Conservation (phyloP, 2,329 filamentous ascomycete species). For the Nemania sp. region DNA sequence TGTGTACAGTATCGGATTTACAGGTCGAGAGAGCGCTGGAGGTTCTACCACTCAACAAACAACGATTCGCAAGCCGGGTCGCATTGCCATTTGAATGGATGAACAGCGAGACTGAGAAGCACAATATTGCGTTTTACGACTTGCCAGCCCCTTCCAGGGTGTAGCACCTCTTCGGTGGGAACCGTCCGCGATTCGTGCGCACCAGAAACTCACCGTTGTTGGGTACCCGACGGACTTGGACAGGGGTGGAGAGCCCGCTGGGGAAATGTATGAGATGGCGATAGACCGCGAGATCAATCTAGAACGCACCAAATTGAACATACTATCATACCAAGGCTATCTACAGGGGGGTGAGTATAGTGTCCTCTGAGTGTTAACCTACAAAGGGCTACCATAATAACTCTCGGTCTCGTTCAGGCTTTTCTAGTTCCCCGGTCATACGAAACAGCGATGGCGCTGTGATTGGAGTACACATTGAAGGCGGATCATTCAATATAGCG, state of each 20-base stretch:
- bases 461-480: too few relatives aligned
- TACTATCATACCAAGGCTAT: too few relatives aligned
- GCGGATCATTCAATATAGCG: too few relatives aligned
- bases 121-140: not conserved
- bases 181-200: not conserved
- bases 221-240: not conserved
- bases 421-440: too few relatives aligned
- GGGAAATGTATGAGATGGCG: too few relatives aligned
- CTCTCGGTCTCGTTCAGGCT: too few relatives aligned
- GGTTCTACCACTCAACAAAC: not conserved
- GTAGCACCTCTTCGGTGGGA: not conserved
- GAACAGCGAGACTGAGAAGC: not conserved
- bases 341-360: too few relatives aligned
- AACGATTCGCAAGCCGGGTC: not conserved
- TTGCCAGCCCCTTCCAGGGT: not conserved
- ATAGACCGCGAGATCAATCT: too few relatives aligned
- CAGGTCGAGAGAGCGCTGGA: not conserved
- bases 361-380: too few relatives aligned
- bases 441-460: too few relatives aligned
- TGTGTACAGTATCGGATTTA: not conserved
- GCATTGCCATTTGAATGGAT: not conserved
- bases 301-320: too few relatives aligned
- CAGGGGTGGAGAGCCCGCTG: not conserved
- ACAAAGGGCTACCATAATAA: too few relatives aligned
- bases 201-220: not conserved